Conservation (phyloP, 306 rosid species). For the Sindora glabra region DNA sequence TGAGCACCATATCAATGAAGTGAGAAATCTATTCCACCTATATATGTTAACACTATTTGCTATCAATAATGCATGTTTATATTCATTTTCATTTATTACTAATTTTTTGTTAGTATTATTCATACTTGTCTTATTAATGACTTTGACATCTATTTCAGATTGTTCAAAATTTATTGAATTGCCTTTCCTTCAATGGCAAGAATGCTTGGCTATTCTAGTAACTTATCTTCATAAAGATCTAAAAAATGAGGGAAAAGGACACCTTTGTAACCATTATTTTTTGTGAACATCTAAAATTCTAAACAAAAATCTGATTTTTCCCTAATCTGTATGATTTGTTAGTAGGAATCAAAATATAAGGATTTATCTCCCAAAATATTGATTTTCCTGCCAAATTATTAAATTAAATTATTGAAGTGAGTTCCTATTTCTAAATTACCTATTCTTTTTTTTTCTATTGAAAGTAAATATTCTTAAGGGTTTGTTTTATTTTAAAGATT, state of each 20-base stretch:
- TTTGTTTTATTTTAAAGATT: conserved; percentile 37
- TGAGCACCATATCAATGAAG: conserved; percentile 88
- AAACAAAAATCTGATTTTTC: conserved; percentile 8
- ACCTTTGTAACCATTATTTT: background rate
- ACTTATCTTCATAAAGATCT: conserved; percentile 92
- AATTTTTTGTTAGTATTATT: conserved; percentile 1
- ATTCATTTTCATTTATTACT: background rate
- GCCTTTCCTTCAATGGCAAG: conserved; percentile 99
- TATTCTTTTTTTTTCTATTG: background rate
- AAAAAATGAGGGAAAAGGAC: conserved; percentile 52
- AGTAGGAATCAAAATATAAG: conserved; percentile 88
- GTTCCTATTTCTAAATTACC: conserved; percentile 26
- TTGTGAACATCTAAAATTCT: conserved; percentile 21
- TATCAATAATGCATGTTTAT: background rate
- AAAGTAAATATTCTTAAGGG: conserved; percentile 4
- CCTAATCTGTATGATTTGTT: conserved; percentile 27
- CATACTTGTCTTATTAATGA: conserved; percentile 14
- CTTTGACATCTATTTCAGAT: conserved; percentile 49
- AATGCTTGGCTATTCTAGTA: conserved; percentile 85
- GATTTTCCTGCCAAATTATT: conserved; percentile 89
- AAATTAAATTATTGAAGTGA: conserved; percentile 75
- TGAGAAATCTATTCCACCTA: conserved; percentile 28
- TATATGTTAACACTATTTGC: conserved; percentile 1
- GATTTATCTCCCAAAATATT: conserved; percentile 62
- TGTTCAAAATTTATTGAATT: conserved; percentile 79